These are phyloP conservation scores for Smittium mucronatum DNA, from an alignment of 371 early-diverging fungal genomes.

Conservation along the genomic window DNA sequence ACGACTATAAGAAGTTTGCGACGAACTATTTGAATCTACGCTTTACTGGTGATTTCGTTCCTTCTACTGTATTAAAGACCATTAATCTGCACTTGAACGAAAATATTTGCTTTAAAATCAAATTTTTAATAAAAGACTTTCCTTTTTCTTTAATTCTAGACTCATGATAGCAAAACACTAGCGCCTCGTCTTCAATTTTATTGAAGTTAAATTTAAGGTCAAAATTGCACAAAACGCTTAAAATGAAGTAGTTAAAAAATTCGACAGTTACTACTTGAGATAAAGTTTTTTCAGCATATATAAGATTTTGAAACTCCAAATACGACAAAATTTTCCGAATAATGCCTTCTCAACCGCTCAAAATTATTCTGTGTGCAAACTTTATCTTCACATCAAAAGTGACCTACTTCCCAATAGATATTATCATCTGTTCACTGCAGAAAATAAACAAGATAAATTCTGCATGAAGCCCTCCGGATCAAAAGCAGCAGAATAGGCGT, in stretches of 20 bases:
- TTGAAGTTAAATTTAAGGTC: background rate
- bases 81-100: conserved; percentile 9
- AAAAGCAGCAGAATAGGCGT: conserved; percentile 3
- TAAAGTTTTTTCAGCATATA: background rate
- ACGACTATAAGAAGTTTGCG: background rate
- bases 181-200: background rate
- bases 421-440: background rate
- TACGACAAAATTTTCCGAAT: conserved; percentile 3
- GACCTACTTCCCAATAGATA: background rate
- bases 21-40: background rate
- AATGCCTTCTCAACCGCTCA: conserved; percentile 3
- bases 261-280: background rate
- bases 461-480: conserved; percentile 2
- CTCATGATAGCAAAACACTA: background rate
- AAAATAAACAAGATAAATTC: background rate
- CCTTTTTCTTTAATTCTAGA: conserved; percentile 4
- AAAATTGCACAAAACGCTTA: background rate
- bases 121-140: background rate
- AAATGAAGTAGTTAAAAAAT: background rate
- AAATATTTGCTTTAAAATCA: conserved; percentile 3
- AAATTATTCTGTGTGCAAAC: conserved; percentile 2
- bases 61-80: background rate
- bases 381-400: conserved; percentile 4
- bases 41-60: background rate
- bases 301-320: background rate